Base-by-base conservation (phyloP, 2,329 filamentous ascomycete species). In the Aureobasidium vineae region DNA sequence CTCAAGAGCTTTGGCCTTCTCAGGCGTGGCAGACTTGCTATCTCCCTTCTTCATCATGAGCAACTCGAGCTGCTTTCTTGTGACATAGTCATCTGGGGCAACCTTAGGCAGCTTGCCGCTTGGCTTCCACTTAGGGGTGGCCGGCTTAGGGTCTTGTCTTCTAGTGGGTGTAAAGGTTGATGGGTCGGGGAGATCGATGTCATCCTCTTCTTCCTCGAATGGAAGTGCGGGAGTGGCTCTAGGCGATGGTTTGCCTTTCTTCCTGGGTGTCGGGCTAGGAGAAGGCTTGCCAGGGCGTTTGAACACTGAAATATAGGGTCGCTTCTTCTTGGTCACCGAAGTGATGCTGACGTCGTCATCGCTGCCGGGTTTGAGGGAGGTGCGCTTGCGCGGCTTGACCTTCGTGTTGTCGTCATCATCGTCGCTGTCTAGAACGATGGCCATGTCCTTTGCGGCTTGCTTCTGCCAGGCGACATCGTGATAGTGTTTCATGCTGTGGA, bases 41-140 rank as follows among this genome's bases (percentile, higher is more conserved):
- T 63, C 45, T 26, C 40, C 49, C 19, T 64, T 64, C 38, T 53
- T 54, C 2, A 11, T 45, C 28, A 19, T 45, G 19, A 54, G 23
- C 23, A 64, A 23, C 26, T 64, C 47, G 21, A 64, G 61, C 13
- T 64, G 61, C 19, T 64, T 64, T 43, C 13, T 36, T 2, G 47
- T 19, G 15, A 54, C 61, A 45, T 43, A 33, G 38, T 64, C 61
- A n/a, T 45, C 19, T 7, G 36, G 4, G 10, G 33, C 60, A 7
- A 54, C 8, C 47, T 63, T 52, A 31, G 21, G 45, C 21, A 31
- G 7, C 13, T 63, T 63, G 13, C 57, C 57, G 19, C 41, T 60
- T 11, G 57, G 43, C 43, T 49, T 60, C 43, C 43, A 43, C 3
- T 8, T 28, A n/a, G 57, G 16, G 1, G 45, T 16, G 33, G 33